Base-by-base conservation (phyloP, 2,329 filamentous ascomycete species). In the Claviceps africana region DNA sequence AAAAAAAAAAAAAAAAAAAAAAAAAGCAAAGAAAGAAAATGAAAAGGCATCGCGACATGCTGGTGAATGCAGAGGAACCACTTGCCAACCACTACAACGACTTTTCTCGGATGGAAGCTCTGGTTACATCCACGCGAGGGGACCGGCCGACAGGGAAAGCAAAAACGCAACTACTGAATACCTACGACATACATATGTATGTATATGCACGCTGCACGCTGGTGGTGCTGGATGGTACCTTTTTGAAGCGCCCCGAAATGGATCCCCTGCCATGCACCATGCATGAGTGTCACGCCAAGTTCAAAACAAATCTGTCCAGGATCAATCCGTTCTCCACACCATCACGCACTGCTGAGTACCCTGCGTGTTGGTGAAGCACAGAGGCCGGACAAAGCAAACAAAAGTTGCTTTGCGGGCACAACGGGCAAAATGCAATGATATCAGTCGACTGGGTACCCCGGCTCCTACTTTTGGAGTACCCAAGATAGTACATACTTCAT, bases 111-210 rank as follows among this genome's bases (percentile, higher is more conserved):
- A 31, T 22, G 13, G 39, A 19, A 8, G 1, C 19, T 40, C 15
- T 22, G 15, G 49, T 51, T 51, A 22, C 49, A 40, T 51, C 21
- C n/a, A 51, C 21, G 49, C 33, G 43, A 51, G n/a, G 49, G 49
- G 48, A 21, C 40, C 37, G 46, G 17, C 22, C 28, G 30, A 30
- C 17, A 19, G 17, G 39, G 13, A 17, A 44, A 33, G 15, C 17
- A 46, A 51, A 33, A 50, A 51, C 30, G 31, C 33, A 51, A 51
- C 19, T 45, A 11, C 21, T n/a, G 1, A 25, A 25, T 17, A n/a
- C n/a, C n/a, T n/a, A n/a, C n/a, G n/a, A n/a, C n/a, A n/a, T n/a
- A n/a, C n/a, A n/a, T n/a, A n/a, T n/a, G n/a, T n/a, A n/a, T n/a
- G n/a, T n/a, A n/a, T 43, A 15, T 43, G 19, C 6, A 17, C 5